Conservation (phyloP, 2,329 filamentous ascomycete species). For the Teratosphaeria destructans region DNA sequence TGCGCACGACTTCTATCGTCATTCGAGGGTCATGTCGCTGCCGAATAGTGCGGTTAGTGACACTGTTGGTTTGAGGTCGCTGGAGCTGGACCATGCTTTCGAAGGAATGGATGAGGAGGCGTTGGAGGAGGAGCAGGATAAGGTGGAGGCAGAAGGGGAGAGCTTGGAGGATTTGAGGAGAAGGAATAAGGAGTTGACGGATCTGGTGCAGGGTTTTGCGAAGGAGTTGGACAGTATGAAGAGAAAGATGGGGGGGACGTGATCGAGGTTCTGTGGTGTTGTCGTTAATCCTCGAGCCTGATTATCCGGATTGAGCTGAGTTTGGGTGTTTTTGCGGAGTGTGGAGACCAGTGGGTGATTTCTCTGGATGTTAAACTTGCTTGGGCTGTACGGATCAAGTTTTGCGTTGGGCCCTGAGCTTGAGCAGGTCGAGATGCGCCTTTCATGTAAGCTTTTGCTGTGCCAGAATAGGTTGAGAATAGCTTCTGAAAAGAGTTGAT, state of each 20-base stretch:
- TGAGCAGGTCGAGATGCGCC: neutral
- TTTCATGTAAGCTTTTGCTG: neutral
- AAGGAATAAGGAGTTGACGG: slow-evolving; percentile 5
- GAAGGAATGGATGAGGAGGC: neutral
- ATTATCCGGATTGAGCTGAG: no score
- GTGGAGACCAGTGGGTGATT: neutral
- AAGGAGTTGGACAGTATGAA: slow-evolving; percentile 7
- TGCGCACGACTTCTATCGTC: slow-evolving; percentile 16
- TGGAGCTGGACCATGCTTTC: neutral
- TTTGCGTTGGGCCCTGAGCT: neutral
- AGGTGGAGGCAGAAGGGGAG: neutral
- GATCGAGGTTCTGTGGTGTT: neutral
- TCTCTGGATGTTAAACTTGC: neutral
- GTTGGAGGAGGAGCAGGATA: neutral
- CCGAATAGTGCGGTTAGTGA: neutral
- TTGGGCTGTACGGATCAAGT: neutral
- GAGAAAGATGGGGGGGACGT: slow-evolving; percentile 1
- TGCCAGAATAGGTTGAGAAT: neutral
- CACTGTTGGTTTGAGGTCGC: neutral
- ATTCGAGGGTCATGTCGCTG: neutral
- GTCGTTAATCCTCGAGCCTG: no score
- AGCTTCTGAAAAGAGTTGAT: neutral
- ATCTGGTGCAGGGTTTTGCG: slow-evolving; percentile 7
- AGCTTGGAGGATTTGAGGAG: slow-evolving; percentile 3
- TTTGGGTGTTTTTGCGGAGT: neutral